Conservation (phyloP, 129 eudicot genomes). For the Rutidosis leptorrhynchoides region DNA sequence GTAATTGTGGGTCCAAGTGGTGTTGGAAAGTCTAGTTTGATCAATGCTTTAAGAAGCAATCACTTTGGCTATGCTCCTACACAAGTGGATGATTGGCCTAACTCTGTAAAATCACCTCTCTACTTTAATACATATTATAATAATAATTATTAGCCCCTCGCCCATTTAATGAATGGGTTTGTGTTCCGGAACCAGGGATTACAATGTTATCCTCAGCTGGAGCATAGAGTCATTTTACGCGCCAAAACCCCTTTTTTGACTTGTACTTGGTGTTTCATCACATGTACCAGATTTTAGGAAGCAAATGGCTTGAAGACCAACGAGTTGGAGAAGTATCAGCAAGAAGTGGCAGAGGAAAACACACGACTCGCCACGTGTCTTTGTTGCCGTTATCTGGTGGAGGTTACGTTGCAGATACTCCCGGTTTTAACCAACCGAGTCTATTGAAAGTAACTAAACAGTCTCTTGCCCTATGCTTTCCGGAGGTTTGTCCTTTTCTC, state of each 20-base stretch:
- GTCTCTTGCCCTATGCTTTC: conserved; percentile 78
- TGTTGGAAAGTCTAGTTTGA: conserved; percentile 94
- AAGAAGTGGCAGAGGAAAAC: conserved; percentile 97
- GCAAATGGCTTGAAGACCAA: conserved; percentile 96
- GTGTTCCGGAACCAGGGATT: too few species aligned
- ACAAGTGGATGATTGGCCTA: too few species aligned
- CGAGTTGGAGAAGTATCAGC: conserved; percentile 90
- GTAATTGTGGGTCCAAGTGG: conserved; percentile 99
- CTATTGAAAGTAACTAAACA: conserved; percentile 80
- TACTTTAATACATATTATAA: too few species aligned
- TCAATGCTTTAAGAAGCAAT: conserved; percentile 71
- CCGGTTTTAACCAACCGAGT: conserved; percentile 95
- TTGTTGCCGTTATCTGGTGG: conserved; percentile 90
- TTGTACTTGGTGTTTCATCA: conserved; percentile 12
- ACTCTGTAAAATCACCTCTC: conserved; percentile 44
- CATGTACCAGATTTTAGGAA: conserved; percentile 60
- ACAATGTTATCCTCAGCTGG: too few species aligned
- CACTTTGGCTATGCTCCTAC: conserved; percentile 32
- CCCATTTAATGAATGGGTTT: too few species aligned
- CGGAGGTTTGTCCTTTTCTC: conserved; percentile 57
- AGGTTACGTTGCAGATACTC: conserved; percentile 93
- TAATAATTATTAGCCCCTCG: too few species aligned
- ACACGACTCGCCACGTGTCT: conserved; percentile 93
- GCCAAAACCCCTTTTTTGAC: neutral
- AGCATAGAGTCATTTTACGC: too few species aligned